Evolutionary conservation across 345 rosid species (phyloP).

Genomic region (Populus euphratica): DNA sequence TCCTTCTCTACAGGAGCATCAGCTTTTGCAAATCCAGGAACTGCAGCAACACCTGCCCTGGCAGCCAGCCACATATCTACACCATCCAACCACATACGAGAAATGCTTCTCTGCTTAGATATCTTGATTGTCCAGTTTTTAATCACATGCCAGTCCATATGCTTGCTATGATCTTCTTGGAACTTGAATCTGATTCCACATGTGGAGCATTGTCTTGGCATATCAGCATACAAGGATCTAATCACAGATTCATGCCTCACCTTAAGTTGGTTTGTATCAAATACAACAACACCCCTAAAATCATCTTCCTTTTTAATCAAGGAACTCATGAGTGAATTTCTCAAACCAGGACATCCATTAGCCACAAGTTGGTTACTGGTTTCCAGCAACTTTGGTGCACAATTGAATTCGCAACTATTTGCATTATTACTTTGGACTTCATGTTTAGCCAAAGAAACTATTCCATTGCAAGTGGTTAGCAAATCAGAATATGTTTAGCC

Average conservation of each 20-base stretch:
- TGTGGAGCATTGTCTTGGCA: conserved; percentile 38
- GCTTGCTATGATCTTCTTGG: conserved; percentile 38
- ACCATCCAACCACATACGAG: conserved; percentile 23
- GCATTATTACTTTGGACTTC: not conserved
- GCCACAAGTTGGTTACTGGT: not conserved
- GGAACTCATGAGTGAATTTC: not conserved
- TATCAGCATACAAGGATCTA: conserved; percentile 26
- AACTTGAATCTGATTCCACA: conserved; percentile 37
- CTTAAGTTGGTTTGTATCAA: conserved; percentile 21
- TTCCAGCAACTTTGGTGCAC: not conserved
- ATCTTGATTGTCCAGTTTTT: conserved; percentile 26
- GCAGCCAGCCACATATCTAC: conserved; percentile 22
- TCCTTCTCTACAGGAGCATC: not conserved
- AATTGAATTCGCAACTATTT: not conserved
- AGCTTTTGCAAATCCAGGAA: not conserved
- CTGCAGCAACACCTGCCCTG: not conserved
- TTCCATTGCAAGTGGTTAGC: not conserved
- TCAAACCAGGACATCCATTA: not conserved
- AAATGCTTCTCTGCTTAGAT: not conserved
- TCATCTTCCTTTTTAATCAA: not conserved
- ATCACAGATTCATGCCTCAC: conserved; percentile 31
- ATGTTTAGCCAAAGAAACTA: not conserved
- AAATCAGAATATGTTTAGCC: not conserved
- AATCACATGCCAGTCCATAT: conserved; percentile 47
- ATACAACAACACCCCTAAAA: not conserved